Base-by-base conservation (phyloP, 768 basidiomycete genomes). In the Panaeolus papilionaceus region DNA sequence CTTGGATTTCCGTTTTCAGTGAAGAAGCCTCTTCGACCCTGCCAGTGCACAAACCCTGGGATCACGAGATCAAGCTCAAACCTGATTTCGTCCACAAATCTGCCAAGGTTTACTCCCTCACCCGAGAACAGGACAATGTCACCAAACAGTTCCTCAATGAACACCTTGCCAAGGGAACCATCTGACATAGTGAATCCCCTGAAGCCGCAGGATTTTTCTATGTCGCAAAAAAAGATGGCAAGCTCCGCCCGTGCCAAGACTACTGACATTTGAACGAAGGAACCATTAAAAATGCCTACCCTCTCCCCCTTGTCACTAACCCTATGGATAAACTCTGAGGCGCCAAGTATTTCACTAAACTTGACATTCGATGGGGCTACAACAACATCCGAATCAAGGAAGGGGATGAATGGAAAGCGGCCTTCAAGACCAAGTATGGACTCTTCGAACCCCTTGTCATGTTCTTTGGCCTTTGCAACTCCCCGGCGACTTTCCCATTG, bases 341-440 rank as follows among this genome's bases (percentile, higher is more conserved):
- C 8, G 66, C 66, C 16, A 54, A 70, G 38, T 66, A 72, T 28
- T 81, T 78, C 66, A 76, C 77, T 10, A 76, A 75, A 49, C 65
- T 85, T 14, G 80, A 86, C 33, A 85, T 33, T 33, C 28, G 28
- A 33, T 33, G 28, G 28, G 28, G 28, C 4, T 33, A 33, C 28
- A 33, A 33, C 28, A 33, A 33, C 28, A 33, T 33, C 28, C 28
- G 28, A 33, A 33, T 33, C 28, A 33, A 33, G 4, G 4, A 33
- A 33, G 28, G 28, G 4, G 28, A 33, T 4, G 28, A 33, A 33
- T 33, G 28, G 28, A 33, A 85, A 68, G 83, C 80, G 0, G 80
- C 82, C 0, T 86, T 86, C 72, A 65, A 51, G 1, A 81, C 78
- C 0, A 74, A 78, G 8, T 71, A 70, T 26, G 82, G 83, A 3